phyloP scores from a whole-genome alignment of 352 stramenopile species.

The Pythium biforme region DNA sequence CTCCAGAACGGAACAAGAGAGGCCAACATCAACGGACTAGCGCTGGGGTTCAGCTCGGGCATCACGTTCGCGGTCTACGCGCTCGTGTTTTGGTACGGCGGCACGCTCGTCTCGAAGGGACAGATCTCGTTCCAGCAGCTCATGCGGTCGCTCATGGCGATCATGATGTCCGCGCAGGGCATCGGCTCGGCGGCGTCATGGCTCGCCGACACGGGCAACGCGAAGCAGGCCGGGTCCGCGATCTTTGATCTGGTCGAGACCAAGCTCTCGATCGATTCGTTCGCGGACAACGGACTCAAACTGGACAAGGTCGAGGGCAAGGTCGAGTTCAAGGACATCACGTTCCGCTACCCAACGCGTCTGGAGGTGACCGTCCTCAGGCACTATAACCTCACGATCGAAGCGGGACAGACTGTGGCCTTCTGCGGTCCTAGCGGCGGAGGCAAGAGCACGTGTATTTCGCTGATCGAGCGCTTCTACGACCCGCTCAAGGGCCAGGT shows the following conservation, averaged over 20 bases:
- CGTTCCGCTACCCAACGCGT: slow-evolving; percentile 76
- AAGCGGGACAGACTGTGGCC: slow-evolving; percentile 60
- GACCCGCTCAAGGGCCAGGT: slow-evolving; percentile 57
- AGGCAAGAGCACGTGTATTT: slow-evolving; percentile 29
- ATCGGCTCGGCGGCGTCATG: slow-evolving; percentile 28
- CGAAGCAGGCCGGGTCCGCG: slow-evolving; percentile 47
- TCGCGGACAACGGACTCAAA: slow-evolving; percentile 24
- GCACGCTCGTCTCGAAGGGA: slow-evolving; percentile 35
- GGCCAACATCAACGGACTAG: slow-evolving; percentile 32
- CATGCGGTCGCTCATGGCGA: slow-evolving; percentile 38
- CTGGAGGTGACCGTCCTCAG: slow-evolving; percentile 70
- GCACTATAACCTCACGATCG: slow-evolving; percentile 81
- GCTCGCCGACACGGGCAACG: slow-evolving; percentile 59
- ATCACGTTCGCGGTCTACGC: slow-evolving; percentile 29
- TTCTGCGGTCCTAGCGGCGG: slow-evolving; percentile 31
- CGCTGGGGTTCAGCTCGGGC: slow-evolving; percentile 62
- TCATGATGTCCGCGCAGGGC: slow-evolving; percentile 40
- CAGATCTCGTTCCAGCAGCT: slow-evolving; percentile 40
- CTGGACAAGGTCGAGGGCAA: slow-evolving; percentile 28
- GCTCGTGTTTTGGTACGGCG: slow-evolving; percentile 28
- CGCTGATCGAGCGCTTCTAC: slow-evolving; percentile 66
- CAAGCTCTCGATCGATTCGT: slow-evolving; percentile 41
- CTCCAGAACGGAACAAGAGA: slow-evolving; percentile 25
- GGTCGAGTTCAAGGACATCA: slow-evolving; percentile 64
- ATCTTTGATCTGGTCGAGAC: slow-evolving; percentile 41